Conservation (phyloP, 2,329 filamentous ascomycete genomes). For the Colletotrichum gigasporum region DNA sequence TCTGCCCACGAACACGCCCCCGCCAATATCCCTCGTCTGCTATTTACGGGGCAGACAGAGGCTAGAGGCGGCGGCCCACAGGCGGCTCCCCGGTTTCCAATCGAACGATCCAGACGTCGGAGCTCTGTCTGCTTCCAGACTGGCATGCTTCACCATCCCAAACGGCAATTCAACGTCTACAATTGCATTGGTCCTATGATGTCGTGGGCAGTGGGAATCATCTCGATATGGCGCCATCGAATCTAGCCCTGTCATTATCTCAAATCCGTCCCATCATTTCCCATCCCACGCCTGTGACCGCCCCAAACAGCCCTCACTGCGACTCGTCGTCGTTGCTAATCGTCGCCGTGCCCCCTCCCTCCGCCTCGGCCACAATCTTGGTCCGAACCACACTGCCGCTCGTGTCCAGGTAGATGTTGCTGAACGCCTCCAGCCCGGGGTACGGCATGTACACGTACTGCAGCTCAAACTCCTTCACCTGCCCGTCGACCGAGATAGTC, state of each 20-base stretch:
- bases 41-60: neutral
- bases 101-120: slow-evolving; percentile 22
- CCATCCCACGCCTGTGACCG: neutral
- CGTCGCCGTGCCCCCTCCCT: slow-evolving; percentile 61
- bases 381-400: slow-evolving; percentile 59
- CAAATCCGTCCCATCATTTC: neutral
- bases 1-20: neutral
- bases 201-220: neutral
- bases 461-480: slow-evolving; percentile 56
- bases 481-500: slow-evolving; percentile 52
- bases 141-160: neutral
- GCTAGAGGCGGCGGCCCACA: neutral
- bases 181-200: slow-evolving; percentile 2
- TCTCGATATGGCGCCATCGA: neutral
- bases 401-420: slow-evolving; percentile 58
- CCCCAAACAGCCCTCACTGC: neutral
- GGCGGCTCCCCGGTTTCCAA: neutral
- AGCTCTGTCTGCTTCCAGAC: slow-evolving; percentile 11
- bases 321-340: slow-evolving; percentile 53
- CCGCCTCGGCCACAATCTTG: slow-evolving; percentile 60
- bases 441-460: slow-evolving; percentile 65
- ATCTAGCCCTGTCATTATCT: neutral
- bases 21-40: neutral
- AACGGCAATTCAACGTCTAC: neutral
- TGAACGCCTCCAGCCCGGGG: slow-evolving; percentile 53